Conservation (phyloP, 306 rosid genomes). For the Carpinus viminea region DNA sequence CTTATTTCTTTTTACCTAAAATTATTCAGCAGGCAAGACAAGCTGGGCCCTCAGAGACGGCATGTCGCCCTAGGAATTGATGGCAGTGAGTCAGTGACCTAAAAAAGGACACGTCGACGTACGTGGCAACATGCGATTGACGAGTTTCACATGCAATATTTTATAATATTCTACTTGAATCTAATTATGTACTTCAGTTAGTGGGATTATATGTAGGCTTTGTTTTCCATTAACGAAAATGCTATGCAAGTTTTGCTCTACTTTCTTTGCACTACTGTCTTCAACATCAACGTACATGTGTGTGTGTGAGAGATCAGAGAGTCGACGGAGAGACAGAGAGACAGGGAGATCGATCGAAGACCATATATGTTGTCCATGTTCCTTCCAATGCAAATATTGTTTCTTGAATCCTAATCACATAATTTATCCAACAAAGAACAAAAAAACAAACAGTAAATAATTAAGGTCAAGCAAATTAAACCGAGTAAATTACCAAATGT, state of each 20-base stretch:
- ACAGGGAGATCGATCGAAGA: too few species aligned
- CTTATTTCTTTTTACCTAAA: background rate
- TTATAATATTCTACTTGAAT: background rate
- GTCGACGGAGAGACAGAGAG: too few species aligned
- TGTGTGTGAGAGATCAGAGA: too few species aligned
- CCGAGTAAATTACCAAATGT: too few species aligned
- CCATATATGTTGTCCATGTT: too few species aligned
- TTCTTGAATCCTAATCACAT: too few species aligned
- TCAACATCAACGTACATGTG: too few species aligned
- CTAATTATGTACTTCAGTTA: background rate
- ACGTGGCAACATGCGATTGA: background rate
- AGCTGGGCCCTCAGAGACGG: conserved; percentile 50
- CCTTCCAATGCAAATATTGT: too few species aligned
- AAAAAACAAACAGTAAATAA: too few species aligned
- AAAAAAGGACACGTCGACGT: background rate
- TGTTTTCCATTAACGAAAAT: background rate
- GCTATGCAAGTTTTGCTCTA: background rate
- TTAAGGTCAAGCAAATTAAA: too few species aligned
- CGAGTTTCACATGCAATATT: background rate
- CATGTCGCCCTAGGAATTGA: conserved; percentile 53
- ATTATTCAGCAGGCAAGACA: conserved; percentile 63
- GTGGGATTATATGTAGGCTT: background rate
- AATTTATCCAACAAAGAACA: too few species aligned
- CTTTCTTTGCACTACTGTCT: background rate
- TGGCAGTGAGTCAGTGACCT: background rate